Base-by-base conservation (phyloP, 768 basidiomycete species). In the Lactarius hatsudake region DNA sequence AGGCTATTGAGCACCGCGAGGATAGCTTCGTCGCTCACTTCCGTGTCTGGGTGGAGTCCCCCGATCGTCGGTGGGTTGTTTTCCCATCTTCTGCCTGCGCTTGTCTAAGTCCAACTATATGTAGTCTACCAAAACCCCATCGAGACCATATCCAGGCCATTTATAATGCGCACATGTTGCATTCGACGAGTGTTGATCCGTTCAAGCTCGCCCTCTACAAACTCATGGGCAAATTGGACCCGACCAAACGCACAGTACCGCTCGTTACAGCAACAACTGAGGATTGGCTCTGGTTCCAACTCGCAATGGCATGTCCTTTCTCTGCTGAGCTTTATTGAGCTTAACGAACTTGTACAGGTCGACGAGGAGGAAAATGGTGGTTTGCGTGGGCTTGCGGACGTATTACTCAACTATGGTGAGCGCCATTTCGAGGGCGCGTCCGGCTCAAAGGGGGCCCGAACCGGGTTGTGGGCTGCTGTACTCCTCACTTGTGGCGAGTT, bases 231-330 rank as follows among this genome's bases (percentile, higher is more conserved):
- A 91, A 91, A 72, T 84, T 96, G 61, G 97, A 99, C 71, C 87
- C 94, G 1, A 78, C 84, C 5, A 82, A 91, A 64, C 84, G 94
- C 58, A 90, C 86, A 72, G 88, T 96, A 2, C 84, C 87, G 6
- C 86, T 88, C 48, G 94, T 98, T 5, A 98, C 95, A 0, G 84
- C 85, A 12, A 96, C 95, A 1, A 95, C 93, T 2, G 97, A 98
- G 75, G 97, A 99, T 76, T 99, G 96, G 96, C 81, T 98, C 42
- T 99, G 96, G 96, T 89, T 96, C 81, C 96, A 99, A 78, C 83
- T 98, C 17, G 83, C 89, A 1, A 90, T 98, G 86, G 91, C 87
- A 58, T 36, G 79, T 69, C 40, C 26, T 12, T n/a, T 65, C 17
- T 58, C 1, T n/a, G 5, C 55, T 15, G 7, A 8, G 10, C 28